These are phyloP conservation scores for Yamadazyma triangularis DNA, from an alignment of 1,139 yeast species.

Conservation along the genomic window DNA sequence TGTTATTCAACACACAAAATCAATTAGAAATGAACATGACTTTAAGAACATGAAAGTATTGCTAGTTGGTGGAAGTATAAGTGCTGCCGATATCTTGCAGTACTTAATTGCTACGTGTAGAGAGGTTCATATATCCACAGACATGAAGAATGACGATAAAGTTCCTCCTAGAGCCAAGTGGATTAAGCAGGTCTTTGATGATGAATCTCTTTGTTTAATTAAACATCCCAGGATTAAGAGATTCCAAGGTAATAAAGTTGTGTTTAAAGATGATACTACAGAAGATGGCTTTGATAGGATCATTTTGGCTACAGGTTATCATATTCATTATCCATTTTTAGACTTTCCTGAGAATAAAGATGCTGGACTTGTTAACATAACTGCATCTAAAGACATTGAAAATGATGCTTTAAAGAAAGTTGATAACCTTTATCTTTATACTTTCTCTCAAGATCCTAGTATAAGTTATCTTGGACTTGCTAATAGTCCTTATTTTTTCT, in stretches of 20 bases:
- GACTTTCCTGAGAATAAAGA: constrained; percentile 18
- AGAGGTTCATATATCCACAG: neutral
- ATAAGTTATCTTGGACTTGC: constrained; percentile 32
- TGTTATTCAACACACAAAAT: constrained; percentile 52
- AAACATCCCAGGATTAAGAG: constrained; percentile 24
- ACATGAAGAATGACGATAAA: neutral
- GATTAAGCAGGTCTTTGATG: constrained; percentile 28
- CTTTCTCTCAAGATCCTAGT: constrained; percentile 37
- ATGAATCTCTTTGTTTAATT: constrained; percentile 27
- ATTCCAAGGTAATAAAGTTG: neutral
- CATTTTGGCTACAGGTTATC: constrained; percentile 30
- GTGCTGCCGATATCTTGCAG: constrained; percentile 20
- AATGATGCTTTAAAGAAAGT: constrained; percentile 15
- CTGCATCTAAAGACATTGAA: neutral
- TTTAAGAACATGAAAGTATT: constrained; percentile 38
- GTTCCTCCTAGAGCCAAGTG: constrained; percentile 5
- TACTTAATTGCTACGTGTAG: constrained; percentile 35
- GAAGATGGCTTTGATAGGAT: constrained; percentile 22
- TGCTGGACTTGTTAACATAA: neutral
- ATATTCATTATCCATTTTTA: constrained; percentile 22
- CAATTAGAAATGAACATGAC: constrained; percentile 46
- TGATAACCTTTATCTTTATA: constrained; percentile 29
- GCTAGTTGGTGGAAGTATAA: constrained; percentile 16
- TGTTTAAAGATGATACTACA: constrained; percentile 14
- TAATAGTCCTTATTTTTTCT: constrained; percentile 32